phyloP scores from a whole-genome alignment of 2,329 filamentous ascomycete species.

The Rutstroemia sp. region DNA sequence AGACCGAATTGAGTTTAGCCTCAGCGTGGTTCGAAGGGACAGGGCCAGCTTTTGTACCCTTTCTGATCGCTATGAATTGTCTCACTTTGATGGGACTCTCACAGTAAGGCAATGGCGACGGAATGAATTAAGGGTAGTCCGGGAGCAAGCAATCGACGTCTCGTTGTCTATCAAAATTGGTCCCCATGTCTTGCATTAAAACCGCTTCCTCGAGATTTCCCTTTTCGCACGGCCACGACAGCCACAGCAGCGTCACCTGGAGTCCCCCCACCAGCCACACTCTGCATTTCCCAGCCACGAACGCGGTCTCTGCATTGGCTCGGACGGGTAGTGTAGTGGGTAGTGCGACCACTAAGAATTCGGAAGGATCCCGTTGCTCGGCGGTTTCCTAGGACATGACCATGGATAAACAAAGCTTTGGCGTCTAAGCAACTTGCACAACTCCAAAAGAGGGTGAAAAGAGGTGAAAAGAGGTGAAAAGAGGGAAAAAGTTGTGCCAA shows the following conservation, averaged over 20 bases:
- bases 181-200: no score
- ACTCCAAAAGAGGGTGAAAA: no score
- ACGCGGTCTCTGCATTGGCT: not conserved
- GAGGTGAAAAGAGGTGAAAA: not conserved
- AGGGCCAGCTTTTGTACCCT: not conserved
- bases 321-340: no score
- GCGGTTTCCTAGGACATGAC: not conserved
- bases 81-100: no score
- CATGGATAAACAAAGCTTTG: not conserved
- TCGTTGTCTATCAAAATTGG: no score
- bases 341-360: not conserved
- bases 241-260: no score
- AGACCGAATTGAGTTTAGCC: slow-evolving; percentile 4
- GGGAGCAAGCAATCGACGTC: no score
- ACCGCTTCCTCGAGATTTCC: no score
- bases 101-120: no score
- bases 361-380: not conserved
- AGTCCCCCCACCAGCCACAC: not conserved
- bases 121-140: no score
- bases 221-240: no score
- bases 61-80: no score
- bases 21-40: not conserved
- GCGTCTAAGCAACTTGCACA: not conserved
- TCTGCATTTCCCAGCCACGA: not conserved
- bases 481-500: not conserved